A percentile compares a stretch with the other conserved stretches of the same genome.
Conservation (phyloP, 2,329 filamentous ascomycete species). For the Fusarium virguliforme region DNA sequence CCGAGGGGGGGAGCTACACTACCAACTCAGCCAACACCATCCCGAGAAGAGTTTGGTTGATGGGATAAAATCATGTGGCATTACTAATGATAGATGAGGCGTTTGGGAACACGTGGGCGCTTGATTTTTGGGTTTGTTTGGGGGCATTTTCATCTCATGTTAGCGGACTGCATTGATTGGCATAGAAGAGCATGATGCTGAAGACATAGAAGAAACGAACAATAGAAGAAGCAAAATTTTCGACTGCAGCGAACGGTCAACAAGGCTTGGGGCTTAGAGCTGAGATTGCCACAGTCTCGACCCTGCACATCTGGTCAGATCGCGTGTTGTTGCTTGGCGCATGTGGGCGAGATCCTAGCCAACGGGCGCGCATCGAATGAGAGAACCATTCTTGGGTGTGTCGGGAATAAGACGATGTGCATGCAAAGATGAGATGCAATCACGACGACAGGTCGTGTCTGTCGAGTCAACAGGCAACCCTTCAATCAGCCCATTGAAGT, state of each 20-base stretch:
- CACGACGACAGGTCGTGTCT: background rate
- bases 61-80: constrained; percentile 12
- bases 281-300: constrained; percentile 1
- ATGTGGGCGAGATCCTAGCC: background rate
- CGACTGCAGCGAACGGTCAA: background rate
- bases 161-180: constrained; percentile 8
- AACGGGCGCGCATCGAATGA: background rate
- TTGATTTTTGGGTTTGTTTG: constrained; percentile 6
- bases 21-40: constrained; percentile 4
- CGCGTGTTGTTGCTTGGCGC: constrained; percentile 4
- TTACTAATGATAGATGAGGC: constrained; percentile 17
- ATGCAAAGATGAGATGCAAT: background rate
- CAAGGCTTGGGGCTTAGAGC: constrained; percentile 8
- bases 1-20: background rate
- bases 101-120: constrained; percentile 17
- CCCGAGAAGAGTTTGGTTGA: constrained; percentile 12
- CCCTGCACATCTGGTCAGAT: background rate
- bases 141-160: background rate
- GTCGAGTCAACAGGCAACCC: background rate
- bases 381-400: background rate
- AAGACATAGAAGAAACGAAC: constrained; percentile 6
- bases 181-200: constrained; percentile 15
- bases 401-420: background rate
- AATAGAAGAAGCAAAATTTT: background rate
- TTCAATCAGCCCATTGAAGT: background rate